A percentile compares a stretch with the other conserved stretches of the same genome.
These are phyloP conservation scores for Salix caprea DNA, from an alignment of 345 rosid genomes.

Conservation along the genomic window DNA sequence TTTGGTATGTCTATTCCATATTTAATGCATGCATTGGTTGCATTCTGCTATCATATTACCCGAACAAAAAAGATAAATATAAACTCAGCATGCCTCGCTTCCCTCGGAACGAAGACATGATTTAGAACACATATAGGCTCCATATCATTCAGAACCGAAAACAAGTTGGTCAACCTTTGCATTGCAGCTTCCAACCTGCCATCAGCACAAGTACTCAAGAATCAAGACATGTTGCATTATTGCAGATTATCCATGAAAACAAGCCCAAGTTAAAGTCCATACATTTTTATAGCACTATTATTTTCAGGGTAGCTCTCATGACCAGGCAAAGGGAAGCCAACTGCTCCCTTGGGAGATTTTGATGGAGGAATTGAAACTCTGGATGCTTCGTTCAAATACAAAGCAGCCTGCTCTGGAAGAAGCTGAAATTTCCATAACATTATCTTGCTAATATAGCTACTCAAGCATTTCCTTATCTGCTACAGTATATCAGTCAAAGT, in stretches of 20 bases:
- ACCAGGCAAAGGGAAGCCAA: slow-evolving; percentile 78
- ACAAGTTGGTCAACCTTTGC: slow-evolving; percentile 93
- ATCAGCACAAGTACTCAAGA: slow-evolving; percentile 15
- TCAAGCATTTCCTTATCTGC: not conserved
- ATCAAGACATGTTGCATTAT: slow-evolving; percentile 4
- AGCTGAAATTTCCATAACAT: slow-evolving; percentile 51
- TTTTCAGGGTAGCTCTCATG: slow-evolving; percentile 97
- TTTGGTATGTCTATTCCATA: too few species aligned
- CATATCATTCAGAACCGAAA: slow-evolving; percentile 94
- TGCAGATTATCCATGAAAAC: slow-evolving; percentile 8
- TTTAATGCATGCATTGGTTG: too few species aligned
- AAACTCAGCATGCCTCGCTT: too few species aligned
- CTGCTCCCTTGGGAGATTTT: slow-evolving; percentile 70
- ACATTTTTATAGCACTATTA: slow-evolving; percentile 86
- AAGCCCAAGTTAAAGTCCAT: slow-evolving; percentile 16
- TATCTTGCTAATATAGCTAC: not conserved
- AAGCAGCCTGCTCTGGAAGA: slow-evolving; percentile 97
- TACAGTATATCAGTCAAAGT: slow-evolving; percentile 10
- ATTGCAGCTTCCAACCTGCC: slow-evolving; percentile 99
- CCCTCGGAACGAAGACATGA: slow-evolving; percentile 44
- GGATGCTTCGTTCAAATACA: slow-evolving; percentile 68
- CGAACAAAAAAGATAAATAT: too few species aligned
- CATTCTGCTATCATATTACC: too few species aligned
- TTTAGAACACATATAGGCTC: slow-evolving; percentile 93
- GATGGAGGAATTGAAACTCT: slow-evolving; percentile 57